A percentile compares a stretch with the other conserved stretches of the same genome.
These are phyloP conservation scores for Solanum arcanum DNA, from an alignment of 257 asterid species.

Conservation along the genomic window DNA sequence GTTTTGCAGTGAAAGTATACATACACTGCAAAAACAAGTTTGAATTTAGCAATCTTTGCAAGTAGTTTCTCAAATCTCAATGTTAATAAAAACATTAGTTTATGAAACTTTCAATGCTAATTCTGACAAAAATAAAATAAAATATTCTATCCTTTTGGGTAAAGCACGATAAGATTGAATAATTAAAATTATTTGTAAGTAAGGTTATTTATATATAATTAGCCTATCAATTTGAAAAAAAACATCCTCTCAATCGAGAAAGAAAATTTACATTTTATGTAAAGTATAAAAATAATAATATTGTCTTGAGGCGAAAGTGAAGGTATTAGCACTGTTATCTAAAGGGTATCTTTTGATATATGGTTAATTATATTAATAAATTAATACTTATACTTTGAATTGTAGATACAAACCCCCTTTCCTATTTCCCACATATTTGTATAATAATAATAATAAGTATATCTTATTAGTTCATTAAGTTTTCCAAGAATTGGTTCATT, in stretches of 20 bases:
- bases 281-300: slow-evolving; percentile 1
- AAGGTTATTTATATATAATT: neutral
- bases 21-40: neutral
- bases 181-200: neutral
- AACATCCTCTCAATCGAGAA: slow-evolving; percentile 2
- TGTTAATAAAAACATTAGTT: neutral
- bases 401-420: neutral
- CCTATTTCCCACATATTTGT: neutral
- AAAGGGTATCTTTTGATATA: slow-evolving; percentile 6
- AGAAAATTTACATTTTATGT: neutral
- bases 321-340: slow-evolving; percentile 17
- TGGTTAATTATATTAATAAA: neutral
- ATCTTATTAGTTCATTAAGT: neutral
- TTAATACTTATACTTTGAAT: neutral
- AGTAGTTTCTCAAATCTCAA: neutral
- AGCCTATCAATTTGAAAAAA: neutral
- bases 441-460: neutral
- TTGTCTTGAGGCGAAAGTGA: slow-evolving; percentile 19
- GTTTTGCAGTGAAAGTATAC: neutral
- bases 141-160: neutral
- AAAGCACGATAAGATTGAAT: neutral
- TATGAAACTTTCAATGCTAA: slow-evolving; percentile 21
- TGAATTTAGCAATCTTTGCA: neutral
- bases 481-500: neutral
- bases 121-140: slow-evolving; percentile 22